phyloP scores from a whole-genome alignment of 768 basidiomycete genomes.

The Russula ochroleuca region DNA sequence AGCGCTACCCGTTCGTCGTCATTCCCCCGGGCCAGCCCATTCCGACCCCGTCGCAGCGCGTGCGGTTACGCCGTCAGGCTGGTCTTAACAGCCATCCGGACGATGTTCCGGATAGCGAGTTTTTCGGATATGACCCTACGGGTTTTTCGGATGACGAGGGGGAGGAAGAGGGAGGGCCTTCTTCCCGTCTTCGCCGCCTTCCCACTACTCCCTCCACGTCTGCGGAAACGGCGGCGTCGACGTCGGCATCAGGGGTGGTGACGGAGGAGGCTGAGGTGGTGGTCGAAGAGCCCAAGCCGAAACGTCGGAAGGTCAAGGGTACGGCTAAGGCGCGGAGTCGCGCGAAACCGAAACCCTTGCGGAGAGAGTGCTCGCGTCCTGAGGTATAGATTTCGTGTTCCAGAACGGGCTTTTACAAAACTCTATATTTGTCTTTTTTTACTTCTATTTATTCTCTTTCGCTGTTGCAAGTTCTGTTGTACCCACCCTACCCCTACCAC shows the following conservation, averaged over 20 bases:
- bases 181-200: not conserved
- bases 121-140: constrained; percentile 24
- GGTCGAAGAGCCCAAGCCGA: constrained; percentile 9
- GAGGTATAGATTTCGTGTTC: constrained; percentile 8
- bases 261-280: not conserved
- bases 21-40: constrained; percentile 16
- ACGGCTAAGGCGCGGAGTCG: constrained; percentile 1
- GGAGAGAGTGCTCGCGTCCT: constrained; percentile 12
- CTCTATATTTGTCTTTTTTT: not conserved
- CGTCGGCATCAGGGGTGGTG: not conserved
- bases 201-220: not conserved
- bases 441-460: not conserved
- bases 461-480: not conserved
- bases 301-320: constrained; percentile 10
- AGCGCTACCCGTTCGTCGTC: constrained; percentile 30
- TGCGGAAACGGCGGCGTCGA: not conserved
- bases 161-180: not conserved
- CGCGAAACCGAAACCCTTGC: constrained; percentile 6
- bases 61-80: constrained; percentile 23
- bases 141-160: constrained; percentile 14
- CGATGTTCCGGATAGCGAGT: constrained; percentile 29
- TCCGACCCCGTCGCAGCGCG: constrained; percentile 31
- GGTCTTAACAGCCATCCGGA: constrained; percentile 15
- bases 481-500: not conserved
- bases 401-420: not conserved